phyloP scores from a whole-genome alignment of 2,329 filamentous ascomycete species.

The Cyclaneusma minus region DNA sequence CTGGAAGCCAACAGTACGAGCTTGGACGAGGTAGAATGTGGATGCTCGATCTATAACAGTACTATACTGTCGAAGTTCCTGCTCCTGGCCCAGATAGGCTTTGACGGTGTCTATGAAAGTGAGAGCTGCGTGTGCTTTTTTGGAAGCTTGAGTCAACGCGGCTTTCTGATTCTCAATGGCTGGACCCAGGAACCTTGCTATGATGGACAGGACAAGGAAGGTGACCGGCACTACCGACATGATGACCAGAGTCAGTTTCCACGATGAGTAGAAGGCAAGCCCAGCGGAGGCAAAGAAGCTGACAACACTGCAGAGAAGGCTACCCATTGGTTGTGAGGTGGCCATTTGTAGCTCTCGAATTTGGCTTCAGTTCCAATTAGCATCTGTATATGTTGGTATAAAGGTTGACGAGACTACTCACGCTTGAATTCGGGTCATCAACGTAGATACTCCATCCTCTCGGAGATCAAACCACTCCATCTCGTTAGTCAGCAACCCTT shows the following conservation, averaged over 20 bases:
- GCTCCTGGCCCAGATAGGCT: constrained; percentile 59
- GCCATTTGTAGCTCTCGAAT: constrained; percentile 69
- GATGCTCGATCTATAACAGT: constrained; percentile 40
- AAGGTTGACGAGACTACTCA: constrained; percentile 25
- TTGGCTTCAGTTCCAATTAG: constrained; percentile 38
- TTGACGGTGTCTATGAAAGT: constrained; percentile 74
- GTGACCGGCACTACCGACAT: constrained; percentile 59
- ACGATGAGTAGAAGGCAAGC: constrained; percentile 66
- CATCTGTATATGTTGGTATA: not conserved
- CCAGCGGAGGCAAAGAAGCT: constrained; percentile 48
- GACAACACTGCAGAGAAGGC: constrained; percentile 47
- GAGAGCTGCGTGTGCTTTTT: constrained; percentile 53
- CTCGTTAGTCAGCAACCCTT: constrained; percentile 52
- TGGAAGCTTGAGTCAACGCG: constrained; percentile 55
- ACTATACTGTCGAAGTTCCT: constrained; percentile 53
- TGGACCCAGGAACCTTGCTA: constrained; percentile 44
- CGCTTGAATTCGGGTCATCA: constrained; percentile 61
- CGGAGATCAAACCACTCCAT: constrained; percentile 71
- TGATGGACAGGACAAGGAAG: constrained; percentile 37
- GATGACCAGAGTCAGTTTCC: constrained; percentile 70
- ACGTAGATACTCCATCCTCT: constrained; percentile 53
- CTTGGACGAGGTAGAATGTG: constrained; percentile 49
- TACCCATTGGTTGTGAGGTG: constrained; percentile 65
- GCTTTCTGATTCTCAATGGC: constrained; percentile 55
- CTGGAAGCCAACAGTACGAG: constrained; percentile 53